Percentiles rank a stretch among this genome's conserved stretches.
Conservation (phyloP, 2,329 filamentous ascomycete species). For the Aspergillus novofumigatus region DNA sequence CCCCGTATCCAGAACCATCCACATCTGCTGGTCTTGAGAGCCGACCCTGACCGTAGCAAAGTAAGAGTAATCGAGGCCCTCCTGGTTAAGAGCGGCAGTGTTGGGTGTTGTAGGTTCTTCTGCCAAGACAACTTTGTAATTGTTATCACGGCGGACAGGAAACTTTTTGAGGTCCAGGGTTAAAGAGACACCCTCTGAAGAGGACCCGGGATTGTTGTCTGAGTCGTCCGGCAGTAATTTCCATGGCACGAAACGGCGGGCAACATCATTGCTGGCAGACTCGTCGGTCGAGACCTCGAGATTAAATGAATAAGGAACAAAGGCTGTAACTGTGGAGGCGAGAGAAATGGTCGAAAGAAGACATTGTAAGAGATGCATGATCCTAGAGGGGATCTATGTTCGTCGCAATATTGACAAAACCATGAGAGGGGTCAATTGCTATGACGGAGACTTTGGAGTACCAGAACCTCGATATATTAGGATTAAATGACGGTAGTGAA, state of each 20-base stretch:
- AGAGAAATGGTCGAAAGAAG: constrained; percentile 29
- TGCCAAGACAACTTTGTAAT: constrained; percentile 43
- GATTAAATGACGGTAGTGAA: background rate
- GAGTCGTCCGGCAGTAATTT: constrained; percentile 12
- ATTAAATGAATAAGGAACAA: constrained; percentile 39
- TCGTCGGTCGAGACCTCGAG: constrained; percentile 13
- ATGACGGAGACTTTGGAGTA: background rate
- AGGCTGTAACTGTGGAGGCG: constrained; percentile 37
- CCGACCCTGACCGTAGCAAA: constrained; percentile 50
- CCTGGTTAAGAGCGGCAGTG: constrained; percentile 50
- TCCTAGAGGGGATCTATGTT: constrained; percentile 8
- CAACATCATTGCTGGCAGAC: constrained; percentile 16
- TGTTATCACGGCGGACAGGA: constrained; percentile 44
- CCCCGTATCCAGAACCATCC: constrained; percentile 53
- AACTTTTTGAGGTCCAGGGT: constrained; percentile 37
- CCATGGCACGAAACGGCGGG: constrained; percentile 34
- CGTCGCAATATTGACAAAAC: background rate
- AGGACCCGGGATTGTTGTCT: constrained; percentile 16
- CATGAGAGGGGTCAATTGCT: background rate
- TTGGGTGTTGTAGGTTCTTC: constrained; percentile 39
- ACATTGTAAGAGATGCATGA: constrained; percentile 38
- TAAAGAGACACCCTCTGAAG: constrained; percentile 13
- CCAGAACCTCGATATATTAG: background rate
- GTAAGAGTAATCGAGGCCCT: constrained; percentile 53
- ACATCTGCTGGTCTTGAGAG: constrained; percentile 47